Conservation (phyloP, 2,329 filamentous ascomycete species). For the Plenodomus tracheiphilus region DNA sequence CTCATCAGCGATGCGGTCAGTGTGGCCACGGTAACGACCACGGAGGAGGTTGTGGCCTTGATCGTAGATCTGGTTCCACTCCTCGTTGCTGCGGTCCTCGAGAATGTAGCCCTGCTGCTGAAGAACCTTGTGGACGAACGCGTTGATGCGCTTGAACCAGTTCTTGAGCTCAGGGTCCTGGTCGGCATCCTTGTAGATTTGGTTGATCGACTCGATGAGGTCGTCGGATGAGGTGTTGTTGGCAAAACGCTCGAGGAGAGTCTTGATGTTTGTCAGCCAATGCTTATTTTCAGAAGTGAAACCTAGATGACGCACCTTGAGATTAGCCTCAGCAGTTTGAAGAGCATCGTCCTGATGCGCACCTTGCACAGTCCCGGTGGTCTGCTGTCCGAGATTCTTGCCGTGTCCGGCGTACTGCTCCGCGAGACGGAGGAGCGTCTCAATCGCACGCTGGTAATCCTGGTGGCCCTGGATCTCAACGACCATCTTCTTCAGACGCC, state of each 20-base stretch:
- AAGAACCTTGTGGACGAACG: conserved; percentile 79
- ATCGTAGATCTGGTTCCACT: conserved; percentile 86
- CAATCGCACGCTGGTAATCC: conserved; percentile 90
- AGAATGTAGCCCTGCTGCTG: conserved; percentile 91
- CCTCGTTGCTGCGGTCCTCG: conserved; percentile 73
- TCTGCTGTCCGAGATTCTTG: conserved; percentile 65
- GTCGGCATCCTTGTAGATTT: conserved; percentile 86
- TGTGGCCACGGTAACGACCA: conserved; percentile 84
- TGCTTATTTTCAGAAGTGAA: conserved; percentile 43
- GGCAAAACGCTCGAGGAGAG: conserved; percentile 90
- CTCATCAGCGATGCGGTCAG: conserved; percentile 84
- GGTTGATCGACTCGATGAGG: conserved; percentile 80
- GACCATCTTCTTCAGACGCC: conserved; percentile 96
- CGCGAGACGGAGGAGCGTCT: conserved; percentile 80
- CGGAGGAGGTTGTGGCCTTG: conserved; percentile 84
- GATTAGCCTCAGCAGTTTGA: conserved; percentile 73
- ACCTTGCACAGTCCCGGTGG: conserved; percentile 71
- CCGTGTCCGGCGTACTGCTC: conserved; percentile 83
- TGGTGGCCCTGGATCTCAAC: conserved; percentile 94
- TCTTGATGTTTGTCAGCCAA: conserved; percentile 63
- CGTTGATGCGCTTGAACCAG: conserved; percentile 83
- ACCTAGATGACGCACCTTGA: conserved; percentile 64
- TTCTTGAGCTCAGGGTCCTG: conserved; percentile 80
- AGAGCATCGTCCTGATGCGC: conserved; percentile 68
- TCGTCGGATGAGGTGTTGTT: conserved; percentile 90